These are phyloP conservation scores for Pseudoscleropodium purum DNA, from an alignment of 225 moss, liverwort and hornwort genomes.

Conservation along the genomic window DNA sequence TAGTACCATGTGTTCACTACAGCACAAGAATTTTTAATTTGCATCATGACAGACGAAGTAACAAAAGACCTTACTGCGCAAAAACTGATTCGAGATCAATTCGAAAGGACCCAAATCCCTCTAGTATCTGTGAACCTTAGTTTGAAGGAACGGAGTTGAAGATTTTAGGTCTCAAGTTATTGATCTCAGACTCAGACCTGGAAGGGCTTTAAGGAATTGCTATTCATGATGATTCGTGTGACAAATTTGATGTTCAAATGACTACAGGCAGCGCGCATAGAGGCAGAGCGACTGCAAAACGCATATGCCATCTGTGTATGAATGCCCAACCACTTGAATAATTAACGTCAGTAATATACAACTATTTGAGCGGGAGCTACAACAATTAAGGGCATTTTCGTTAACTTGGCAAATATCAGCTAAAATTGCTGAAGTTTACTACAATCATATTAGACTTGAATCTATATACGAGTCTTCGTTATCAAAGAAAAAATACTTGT, in stretches of 20 bases:
- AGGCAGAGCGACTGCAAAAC: neutral
- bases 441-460: neutral
- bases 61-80: neutral
- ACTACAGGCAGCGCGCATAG: slow-evolving; percentile 7
- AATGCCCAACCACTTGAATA: neutral
- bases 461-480: neutral
- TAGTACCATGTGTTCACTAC: neutral
- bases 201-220: neutral
- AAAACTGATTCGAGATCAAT: neutral
- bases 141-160: neutral
- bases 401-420: neutral
- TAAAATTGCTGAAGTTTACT: neutral
- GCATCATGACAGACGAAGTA: neutral
- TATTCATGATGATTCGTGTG: neutral
- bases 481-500: neutral
- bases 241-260: neutral
- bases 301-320: slow-evolving; percentile 23
- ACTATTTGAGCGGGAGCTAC: neutral
- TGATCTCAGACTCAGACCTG: neutral
- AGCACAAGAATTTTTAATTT: neutral
- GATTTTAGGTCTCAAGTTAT: neutral
- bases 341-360: neutral
- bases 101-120: neutral
- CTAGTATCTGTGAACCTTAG: neutral
- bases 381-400: neutral